Base-by-base conservation (phyloP, 2,329 filamentous ascomycete genomes). In the Bipolaris gigantea region DNA sequence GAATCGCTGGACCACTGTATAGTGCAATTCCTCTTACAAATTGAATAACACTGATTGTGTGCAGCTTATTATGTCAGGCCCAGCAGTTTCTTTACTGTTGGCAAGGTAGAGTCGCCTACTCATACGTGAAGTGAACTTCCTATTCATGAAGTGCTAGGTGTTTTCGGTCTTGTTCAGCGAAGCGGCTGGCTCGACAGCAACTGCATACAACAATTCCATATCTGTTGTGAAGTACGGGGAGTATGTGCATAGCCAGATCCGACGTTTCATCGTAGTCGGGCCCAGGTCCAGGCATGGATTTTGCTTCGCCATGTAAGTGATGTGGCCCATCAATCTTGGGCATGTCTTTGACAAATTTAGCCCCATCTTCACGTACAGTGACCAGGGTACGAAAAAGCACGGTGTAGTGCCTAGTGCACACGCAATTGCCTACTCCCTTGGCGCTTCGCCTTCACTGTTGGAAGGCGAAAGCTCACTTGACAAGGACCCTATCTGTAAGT, bases 401-500 rank as follows among this genome's bases (percentile, higher is more conserved):
- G 58, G 50, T 4, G 56, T 61, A 2, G 9, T 13, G 2, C 47
- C 63, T 3, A 53, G 55, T 3, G 69, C 71, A 18, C 77, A 79
- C 61, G 67, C 76, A 1, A 61, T 76, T 10, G 69, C 77, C 5
- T 70, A 75, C 45, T 50, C 50, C 2, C 25, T 34, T 5, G 56
- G 56, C 1, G n/a, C 34, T 48, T 27, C 5, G n/a, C n/a, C 67
- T 63, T 10, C 10, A 0, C 13, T 41, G 5, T 8, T 63, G 38
- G 4, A 30, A 1, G 55, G 54, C 1, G 75, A 77, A 53, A 53
- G 57, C 5, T 69, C 74, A 38, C 66, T 76, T 50, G 53, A 44
- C 1, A 78, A 78, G 53, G 51, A 61, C 3, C 61, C 75, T 5
- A 63, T 79, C 2, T 64, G 63, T 16, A 43, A 43, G 40, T 43